These are phyloP conservation scores for Pachyrhizus erosus DNA, from an alignment of 306 rosid genomes.

Conservation along the genomic window DNA sequence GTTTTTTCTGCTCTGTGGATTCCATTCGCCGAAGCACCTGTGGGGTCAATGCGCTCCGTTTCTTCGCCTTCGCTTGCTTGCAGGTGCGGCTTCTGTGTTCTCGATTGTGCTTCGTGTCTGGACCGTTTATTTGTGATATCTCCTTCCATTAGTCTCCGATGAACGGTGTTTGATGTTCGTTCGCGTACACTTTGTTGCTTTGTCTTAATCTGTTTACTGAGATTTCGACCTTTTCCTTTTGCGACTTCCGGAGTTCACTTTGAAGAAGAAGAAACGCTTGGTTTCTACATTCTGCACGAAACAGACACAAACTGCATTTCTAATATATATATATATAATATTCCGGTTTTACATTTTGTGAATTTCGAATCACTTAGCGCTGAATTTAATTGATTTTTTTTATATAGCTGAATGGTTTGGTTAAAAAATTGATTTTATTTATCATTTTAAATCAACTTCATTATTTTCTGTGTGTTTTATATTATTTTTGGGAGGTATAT, in stretches of 20 bases:
- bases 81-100: constrained; percentile 51
- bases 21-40: background rate
- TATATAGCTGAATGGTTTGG: background rate
- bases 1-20: constrained; percentile 13
- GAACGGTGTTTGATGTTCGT: background rate
- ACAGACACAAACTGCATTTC: constrained; percentile 20
- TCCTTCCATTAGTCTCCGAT: background rate
- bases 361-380: constrained; percentile 2
- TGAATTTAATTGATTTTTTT: background rate
- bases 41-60: constrained; percentile 46
- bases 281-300: background rate
- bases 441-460: background rate
- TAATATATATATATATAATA: background rate
- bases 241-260: constrained; percentile 12
- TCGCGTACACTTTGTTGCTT: background rate
- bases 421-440: background rate
- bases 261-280: constrained; percentile 25
- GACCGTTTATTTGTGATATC: constrained; percentile 6
- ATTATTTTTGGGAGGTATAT: background rate
- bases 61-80: constrained; percentile 25
- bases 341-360: background rate
- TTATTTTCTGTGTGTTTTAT: background rate
- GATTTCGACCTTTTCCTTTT: constrained; percentile 6
- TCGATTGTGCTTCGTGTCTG: constrained; percentile 41
- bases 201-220: constrained; percentile 41